Base-by-base conservation (phyloP, 768 basidiomycete species). In the Boletus pseudo-olivaceus region DNA sequence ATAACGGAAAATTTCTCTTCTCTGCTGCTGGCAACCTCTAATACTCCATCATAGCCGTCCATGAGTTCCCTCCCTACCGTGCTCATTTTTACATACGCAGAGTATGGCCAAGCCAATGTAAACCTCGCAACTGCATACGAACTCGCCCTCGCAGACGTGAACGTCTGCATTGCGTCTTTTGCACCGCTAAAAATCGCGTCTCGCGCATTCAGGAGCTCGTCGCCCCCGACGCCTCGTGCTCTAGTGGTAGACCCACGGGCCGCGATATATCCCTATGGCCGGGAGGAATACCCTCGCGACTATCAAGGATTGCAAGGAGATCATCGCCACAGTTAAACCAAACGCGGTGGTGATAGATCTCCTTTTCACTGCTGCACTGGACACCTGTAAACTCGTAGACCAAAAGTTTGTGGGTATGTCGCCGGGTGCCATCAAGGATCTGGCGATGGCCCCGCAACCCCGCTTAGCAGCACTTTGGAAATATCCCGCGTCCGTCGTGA, bases 391-490 rank as follows among this genome's bases (percentile, higher is more conserved):
- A 17, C 47, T 60, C 15, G 6, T 14, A 7, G 26, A 34, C 20
- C 50, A 52, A 49, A 52, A 46, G 15, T 33, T 51, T 26, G 30
- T 60, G 17, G 10, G 32, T 17, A 55, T 60, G 4, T 7, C 34
- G 15, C 50, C 58, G 12, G 43, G 10, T 8, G 40, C 53, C 9
- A 26, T 44, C 46, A 40, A 49, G 20, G 59, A 41, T 2, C 2
- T 41, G 1, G 43, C 19, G 4, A 1, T 0, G 5, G 11, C 1
- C 3, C 7, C 7, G 0, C 60, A n/a, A n/a, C n/a, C n/a, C n/a
- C n/a, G n/a, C n/a, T n/a, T n/a, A n/a, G n/a, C n/a, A 61, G 15
- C 59, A 49, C 4, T n/a, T n/a, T 42, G 59, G 54, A 61, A 57
- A 38, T 60, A 55, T 41, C 48, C 42, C 8, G 8, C 1, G 54